Conservation (phyloP, 1,139 yeast genomes). For the Pichia sp. region DNA sequence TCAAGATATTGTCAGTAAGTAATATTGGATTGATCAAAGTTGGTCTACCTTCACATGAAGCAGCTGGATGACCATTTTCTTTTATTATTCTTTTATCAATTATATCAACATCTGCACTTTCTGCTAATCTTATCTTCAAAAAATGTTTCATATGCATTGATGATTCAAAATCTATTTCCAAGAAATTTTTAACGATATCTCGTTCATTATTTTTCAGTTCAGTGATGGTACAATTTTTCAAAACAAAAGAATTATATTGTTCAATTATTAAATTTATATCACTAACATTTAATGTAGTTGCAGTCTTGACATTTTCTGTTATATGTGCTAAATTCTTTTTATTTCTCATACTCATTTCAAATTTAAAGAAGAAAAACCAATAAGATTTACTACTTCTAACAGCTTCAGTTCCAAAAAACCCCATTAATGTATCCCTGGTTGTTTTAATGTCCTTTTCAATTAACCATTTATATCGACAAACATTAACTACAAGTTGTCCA, state of each 20-base stretch:
- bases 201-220: slow-evolving; percentile 19
- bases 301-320: slow-evolving; percentile 36
- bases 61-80: slow-evolving; percentile 60
- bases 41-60: slow-evolving; percentile 46
- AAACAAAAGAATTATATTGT: slow-evolving; percentile 32
- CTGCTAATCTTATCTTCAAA: slow-evolving; percentile 24
- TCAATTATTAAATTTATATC: slow-evolving; percentile 39
- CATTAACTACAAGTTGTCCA: slow-evolving; percentile 33
- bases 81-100: slow-evolving; percentile 33
- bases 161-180: slow-evolving; percentile 29
- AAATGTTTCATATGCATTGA: slow-evolving; percentile 27
- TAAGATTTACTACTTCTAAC: slow-evolving; percentile 40
- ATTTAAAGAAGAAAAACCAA: slow-evolving; percentile 53
- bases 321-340: slow-evolving; percentile 39
- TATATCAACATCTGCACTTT: slow-evolving; percentile 29
- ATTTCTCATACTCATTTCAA: slow-evolving; percentile 41
- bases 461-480: slow-evolving; percentile 35
- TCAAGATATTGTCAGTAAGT: background rate
- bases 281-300: slow-evolving; percentile 42
- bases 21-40: slow-evolving; percentile 42
- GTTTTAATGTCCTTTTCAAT: slow-evolving; percentile 29
- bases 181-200: slow-evolving; percentile 20
- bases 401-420: slow-evolving; percentile 34
- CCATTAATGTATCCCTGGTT: slow-evolving; percentile 40
- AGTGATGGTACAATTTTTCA: slow-evolving; percentile 20